A percentile compares a stretch with the other conserved stretches of the same genome.
phyloP scores from a whole-genome alignment of 2,329 filamentous ascomycete genomes.

The Ascosphaera apis region DNA sequence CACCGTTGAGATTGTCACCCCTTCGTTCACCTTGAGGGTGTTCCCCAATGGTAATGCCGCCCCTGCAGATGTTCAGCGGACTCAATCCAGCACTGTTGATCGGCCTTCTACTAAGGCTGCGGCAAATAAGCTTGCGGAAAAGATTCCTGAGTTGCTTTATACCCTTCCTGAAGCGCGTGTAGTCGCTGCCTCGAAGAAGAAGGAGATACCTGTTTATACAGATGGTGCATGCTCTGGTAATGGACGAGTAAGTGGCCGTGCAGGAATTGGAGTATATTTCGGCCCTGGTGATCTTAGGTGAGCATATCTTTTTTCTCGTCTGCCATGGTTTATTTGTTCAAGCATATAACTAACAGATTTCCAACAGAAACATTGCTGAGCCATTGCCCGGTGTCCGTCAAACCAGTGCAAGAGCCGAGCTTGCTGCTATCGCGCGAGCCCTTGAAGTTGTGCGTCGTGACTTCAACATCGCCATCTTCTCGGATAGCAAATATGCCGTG shows the following conservation, averaged over 20 bases:
- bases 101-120: too few relatives aligned
- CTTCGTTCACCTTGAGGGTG: not conserved
- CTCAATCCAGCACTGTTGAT: too few relatives aligned
- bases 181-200: not conserved
- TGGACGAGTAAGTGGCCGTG: constrained; percentile 24
- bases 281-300: constrained; percentile 26
- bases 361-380: constrained; percentile 39
- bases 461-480: constrained; percentile 45
- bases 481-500: constrained; percentile 63
- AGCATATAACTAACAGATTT: too few relatives aligned
- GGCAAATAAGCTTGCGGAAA: too few relatives aligned
- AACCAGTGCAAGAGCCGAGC: constrained; percentile 72
- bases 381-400: constrained; percentile 43
- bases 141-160: not conserved
- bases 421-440: constrained; percentile 56
- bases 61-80: too few relatives aligned
- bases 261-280: constrained; percentile 33
- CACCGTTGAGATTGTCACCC: constrained; percentile 1
- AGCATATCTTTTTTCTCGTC: constrained; percentile 2
- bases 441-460: constrained; percentile 42
- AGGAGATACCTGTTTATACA: constrained; percentile 23
- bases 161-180: not conserved
- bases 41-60: not conserved
- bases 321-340: too few relatives aligned
- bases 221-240: constrained; percentile 31